Base-by-base conservation (phyloP, 2,329 filamentous ascomycete genomes). In the Aspergillaceae sp. region DNA sequence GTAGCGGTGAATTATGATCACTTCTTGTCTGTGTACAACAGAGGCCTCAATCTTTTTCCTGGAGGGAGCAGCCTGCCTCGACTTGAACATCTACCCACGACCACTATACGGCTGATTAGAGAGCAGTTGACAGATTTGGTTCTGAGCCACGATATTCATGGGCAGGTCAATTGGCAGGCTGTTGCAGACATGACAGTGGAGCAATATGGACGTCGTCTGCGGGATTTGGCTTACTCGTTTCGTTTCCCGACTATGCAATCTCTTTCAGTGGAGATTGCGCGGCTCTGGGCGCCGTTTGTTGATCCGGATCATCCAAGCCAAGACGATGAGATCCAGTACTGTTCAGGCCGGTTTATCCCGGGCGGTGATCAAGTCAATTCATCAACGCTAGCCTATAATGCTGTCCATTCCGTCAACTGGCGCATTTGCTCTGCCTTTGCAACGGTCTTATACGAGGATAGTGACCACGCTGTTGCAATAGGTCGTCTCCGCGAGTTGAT, bases 141-240 rank as follows among this genome's bases (percentile, higher is more conserved):
- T 1, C 52, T 59, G n/a, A 48, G 32, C 40, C 46, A 58, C 6
- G 58, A 59, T 9, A 8, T 38, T 58, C 52, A 10, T 58, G 51
- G 1, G 58, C 11, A 43, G 2, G 52, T 77, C n/a, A 67, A 84
- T 53, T 87, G 84, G 84, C 83, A 86, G 58, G 73, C 66, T 0
- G 66, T 83, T 0, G 72, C 74, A 0, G 84, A 87, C 55, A 72
- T 82, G 68, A 67, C 87, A 5, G 69, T 84, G 3, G 56, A 68
- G 4, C 74, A 83, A 1, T 86, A 82, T 55, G 72, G 74, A 2
- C 66, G 74, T 32, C 68, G 77, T 11, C 62, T 87, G 19, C 49
- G 54, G 29, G 51, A 55, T 38, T 43, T 60, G 1, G 43, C 48
- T 3, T 38, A 8, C 36, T 38, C 36, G 26, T 53, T 55, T 3